Evolutionary conservation across 2,329 filamentous ascomycete genomes (phyloP).

Genomic region (Colletotrichum tofieldiae): DNA sequence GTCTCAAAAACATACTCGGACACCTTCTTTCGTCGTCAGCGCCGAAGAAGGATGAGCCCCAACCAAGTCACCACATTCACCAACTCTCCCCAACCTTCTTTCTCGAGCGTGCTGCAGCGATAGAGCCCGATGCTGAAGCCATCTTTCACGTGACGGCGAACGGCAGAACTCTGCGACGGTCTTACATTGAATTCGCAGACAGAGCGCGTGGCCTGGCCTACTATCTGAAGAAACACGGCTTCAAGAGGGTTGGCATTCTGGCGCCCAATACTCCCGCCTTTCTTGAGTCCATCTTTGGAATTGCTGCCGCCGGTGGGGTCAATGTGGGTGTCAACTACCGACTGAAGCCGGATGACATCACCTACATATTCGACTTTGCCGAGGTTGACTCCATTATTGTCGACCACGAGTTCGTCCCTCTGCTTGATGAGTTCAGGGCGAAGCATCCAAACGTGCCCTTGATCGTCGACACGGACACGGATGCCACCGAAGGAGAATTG

Average conservation of each 20-base stretch:
- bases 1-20: slow-evolving; percentile 71
- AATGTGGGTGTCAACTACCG: slow-evolving; percentile 77
- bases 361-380: slow-evolving; percentile 90
- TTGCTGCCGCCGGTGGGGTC: slow-evolving; percentile 85
- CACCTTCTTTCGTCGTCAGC: slow-evolving; percentile 60
- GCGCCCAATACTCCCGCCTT: slow-evolving; percentile 96
- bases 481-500: slow-evolving; percentile 80
- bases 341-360: slow-evolving; percentile 87
- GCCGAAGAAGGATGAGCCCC: slow-evolving; percentile 51
- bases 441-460: slow-evolving; percentile 76
- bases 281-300: slow-evolving; percentile 89
- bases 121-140: slow-evolving; percentile 89
- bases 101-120: slow-evolving; percentile 85
- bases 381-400: slow-evolving; percentile 91
- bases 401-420: slow-evolving; percentile 82
- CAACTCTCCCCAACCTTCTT: slow-evolving; percentile 91
- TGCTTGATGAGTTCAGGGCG: slow-evolving; percentile 78
- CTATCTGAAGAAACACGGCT: slow-evolving; percentile 82
- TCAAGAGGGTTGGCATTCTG: slow-evolving; percentile 86
- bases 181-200: slow-evolving; percentile 87
- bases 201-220: slow-evolving; percentile 91
- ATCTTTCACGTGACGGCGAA: slow-evolving; percentile 90
- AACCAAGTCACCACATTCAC: slow-evolving; percentile 75
- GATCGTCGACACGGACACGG: slow-evolving; percentile 87
- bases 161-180: slow-evolving; percentile 79